Base-by-base conservation (phyloP, 208 protist species). In the Leptomonas seymouri region DNA sequence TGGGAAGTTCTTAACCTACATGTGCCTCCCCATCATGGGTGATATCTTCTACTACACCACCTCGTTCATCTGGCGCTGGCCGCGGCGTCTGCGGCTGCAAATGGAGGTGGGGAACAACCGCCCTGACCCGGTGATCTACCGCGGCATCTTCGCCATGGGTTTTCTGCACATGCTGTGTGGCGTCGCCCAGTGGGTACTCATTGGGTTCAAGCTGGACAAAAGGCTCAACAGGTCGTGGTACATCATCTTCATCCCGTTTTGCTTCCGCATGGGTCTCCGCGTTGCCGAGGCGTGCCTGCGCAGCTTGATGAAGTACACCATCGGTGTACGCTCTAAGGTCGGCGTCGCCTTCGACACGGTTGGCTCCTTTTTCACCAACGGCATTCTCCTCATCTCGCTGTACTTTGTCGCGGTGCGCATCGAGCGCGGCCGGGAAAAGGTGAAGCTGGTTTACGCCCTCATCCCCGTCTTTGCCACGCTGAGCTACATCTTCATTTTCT, bases 61-160 rank as follows among this genome's bases (percentile, higher is more conserved):
- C 46, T 94, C 91, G n/a, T 74, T 94, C 67, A 87, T 92, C 60
- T 96, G 91, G 89, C 86, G 89, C 57, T 94, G 85, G 87, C 91
- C 91, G 27, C 68, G 79, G 31, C 71, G 77, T 48, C 34, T 90
- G 44, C 89, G 87, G 34, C 67, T 85, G 58, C 81, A 88, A 56
- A 91, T 94, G 89, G 76, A 92, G 63, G 81, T 94, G 2, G 82
- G 80, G 42, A 59, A 82, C 70, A 91, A 82, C 60, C 60, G 72
- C 14, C 85, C 84, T 11, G 86, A 69, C 67, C 54, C 64, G 11
- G 50, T 86, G n/a, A 73, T 96, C 49, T 87, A 77, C 69, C 84
- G 82, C 46, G 87, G 88, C 50, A 90, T 94, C 66, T 92, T 93
- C 69, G 28, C 89, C 14, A 76, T 91, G 69, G 91, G 74, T 46